Percentiles rank a stretch among this genome's conserved stretches.
Conservation (phyloP, 129 eudicot species). For the Flaveria robusta region DNA sequence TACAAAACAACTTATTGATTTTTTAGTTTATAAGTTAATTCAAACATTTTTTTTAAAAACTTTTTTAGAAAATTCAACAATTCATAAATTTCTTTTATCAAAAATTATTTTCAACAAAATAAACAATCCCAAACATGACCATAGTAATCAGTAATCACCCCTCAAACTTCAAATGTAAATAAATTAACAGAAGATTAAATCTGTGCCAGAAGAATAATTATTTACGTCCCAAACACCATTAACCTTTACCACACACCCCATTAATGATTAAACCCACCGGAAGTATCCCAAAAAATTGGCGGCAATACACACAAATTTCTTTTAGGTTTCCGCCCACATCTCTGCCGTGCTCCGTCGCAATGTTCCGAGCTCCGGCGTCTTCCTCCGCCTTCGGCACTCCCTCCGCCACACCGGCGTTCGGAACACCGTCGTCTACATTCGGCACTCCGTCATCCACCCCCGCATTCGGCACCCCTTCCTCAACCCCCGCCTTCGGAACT, state of each 20-base stretch:
- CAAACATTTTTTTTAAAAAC: too few species aligned
- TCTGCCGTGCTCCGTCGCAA: conserved; percentile 34
- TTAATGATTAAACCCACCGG: background rate
- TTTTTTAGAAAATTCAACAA: too few species aligned
- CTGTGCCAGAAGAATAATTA: too few species aligned
- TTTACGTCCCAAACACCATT: background rate
- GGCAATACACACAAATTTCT: conserved; percentile 31
- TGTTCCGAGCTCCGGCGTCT: conserved; percentile 68
- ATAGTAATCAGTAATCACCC: too few species aligned
- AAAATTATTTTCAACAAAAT: too few species aligned
- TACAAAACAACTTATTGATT: too few species aligned
- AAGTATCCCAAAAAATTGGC: conserved; percentile 30
- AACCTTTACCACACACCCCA: background rate
- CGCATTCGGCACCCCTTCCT: conserved; percentile 54
- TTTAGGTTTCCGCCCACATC: conserved; percentile 31
- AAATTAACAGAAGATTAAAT: too few species aligned
- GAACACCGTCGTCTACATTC: conserved; percentile 54
- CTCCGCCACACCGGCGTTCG: conserved; percentile 63
- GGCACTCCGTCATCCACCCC: conserved; percentile 65
- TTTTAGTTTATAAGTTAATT: too few species aligned
- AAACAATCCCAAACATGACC: too few species aligned
- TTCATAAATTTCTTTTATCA: too few species aligned
- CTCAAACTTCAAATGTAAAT: too few species aligned
- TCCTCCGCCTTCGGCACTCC: conserved; percentile 58
- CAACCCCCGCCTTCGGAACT: conserved; percentile 70